These are phyloP conservation scores for Phytophthora uliginosa DNA, from an alignment of 352 stramenopile species.

Conservation along the genomic window DNA sequence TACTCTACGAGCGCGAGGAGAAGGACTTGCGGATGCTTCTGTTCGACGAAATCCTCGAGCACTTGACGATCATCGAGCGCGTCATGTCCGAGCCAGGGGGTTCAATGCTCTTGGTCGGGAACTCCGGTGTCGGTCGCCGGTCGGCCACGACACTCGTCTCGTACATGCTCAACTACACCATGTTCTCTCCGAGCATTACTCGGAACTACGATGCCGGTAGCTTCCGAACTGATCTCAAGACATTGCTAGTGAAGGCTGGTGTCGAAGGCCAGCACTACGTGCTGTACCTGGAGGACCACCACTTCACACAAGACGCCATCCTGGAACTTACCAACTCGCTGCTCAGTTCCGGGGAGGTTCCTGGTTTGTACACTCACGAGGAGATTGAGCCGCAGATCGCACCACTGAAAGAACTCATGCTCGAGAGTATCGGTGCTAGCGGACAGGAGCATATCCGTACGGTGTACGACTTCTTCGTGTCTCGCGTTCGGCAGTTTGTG, in stretches of 20 bases:
- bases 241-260: slow-evolving; percentile 83
- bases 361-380: slow-evolving; percentile 94
- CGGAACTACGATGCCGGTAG: slow-evolving; percentile 75
- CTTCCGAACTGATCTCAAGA: slow-evolving; percentile 93
- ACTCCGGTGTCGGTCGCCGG: slow-evolving; percentile 89
- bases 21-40: slow-evolving; percentile 95
- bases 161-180: slow-evolving; percentile 92
- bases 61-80: slow-evolving; percentile 92
- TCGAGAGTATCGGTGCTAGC: slow-evolving; percentile 75
- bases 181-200: slow-evolving; percentile 87
- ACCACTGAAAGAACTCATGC: slow-evolving; percentile 92
- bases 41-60: slow-evolving; percentile 94
- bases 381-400: slow-evolving; percentile 94
- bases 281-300: slow-evolving; percentile 95
- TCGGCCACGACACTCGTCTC: slow-evolving; percentile 87
- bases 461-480: slow-evolving; percentile 95
- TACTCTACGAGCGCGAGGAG: slow-evolving; percentile 97
- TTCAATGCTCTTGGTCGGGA: slow-evolving; percentile 92
- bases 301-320: slow-evolving; percentile 91
- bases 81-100: slow-evolving; percentile 88
- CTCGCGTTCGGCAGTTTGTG: slow-evolving; percentile 90
- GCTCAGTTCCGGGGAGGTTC: slow-evolving; percentile 93
- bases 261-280: slow-evolving; percentile 89
- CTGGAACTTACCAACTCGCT: slow-evolving; percentile 95
- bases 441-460: slow-evolving; percentile 76